phyloP scores from a whole-genome alignment of 2,329 filamentous ascomycete genomes.

The Talaromyces sp. region DNA sequence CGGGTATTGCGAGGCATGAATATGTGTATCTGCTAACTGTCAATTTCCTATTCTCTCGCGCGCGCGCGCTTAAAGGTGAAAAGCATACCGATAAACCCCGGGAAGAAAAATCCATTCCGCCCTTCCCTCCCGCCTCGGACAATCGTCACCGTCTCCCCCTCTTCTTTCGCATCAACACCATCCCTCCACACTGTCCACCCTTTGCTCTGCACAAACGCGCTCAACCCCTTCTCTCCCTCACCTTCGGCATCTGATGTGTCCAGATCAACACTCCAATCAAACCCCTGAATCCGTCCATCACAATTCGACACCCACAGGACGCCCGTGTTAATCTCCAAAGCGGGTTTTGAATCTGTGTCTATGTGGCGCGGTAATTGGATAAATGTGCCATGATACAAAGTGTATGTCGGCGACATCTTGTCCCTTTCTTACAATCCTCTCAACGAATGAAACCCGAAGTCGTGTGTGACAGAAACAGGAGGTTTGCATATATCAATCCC shows the following conservation, averaged over 20 bases:
- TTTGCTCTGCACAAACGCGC: conserved; percentile 28
- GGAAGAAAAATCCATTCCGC: conserved; percentile 46
- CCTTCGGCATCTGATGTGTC: not conserved
- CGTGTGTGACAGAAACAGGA: not conserved
- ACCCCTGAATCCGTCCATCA: conserved; percentile 34
- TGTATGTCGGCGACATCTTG: conserved; percentile 23
- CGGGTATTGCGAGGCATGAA: conserved; percentile 92
- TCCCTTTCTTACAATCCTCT: not conserved
- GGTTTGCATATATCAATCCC: not conserved
- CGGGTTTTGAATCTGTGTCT: conserved; percentile 46
- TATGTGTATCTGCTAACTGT: conserved; percentile 71
- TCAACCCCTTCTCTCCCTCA: conserved; percentile 20
- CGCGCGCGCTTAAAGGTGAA: too few relatives aligned
- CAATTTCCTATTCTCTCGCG: not conserved
- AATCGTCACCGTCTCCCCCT: conserved; percentile 28
- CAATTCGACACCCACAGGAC: conserved; percentile 33
- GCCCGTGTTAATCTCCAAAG: conserved; percentile 52
- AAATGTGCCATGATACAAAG: conserved; percentile 60
- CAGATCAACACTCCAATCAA: conserved; percentile 31
- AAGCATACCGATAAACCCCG: conserved; percentile 46
- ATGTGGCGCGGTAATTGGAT: conserved; percentile 51
- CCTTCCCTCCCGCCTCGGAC: conserved; percentile 32
- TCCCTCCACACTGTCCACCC: conserved; percentile 29
- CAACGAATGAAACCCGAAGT: not conserved
- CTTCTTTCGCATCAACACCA: conserved; percentile 20